Base-by-base conservation (phyloP, 805 yeast genomes). In the Suhomyces vadensis region DNA sequence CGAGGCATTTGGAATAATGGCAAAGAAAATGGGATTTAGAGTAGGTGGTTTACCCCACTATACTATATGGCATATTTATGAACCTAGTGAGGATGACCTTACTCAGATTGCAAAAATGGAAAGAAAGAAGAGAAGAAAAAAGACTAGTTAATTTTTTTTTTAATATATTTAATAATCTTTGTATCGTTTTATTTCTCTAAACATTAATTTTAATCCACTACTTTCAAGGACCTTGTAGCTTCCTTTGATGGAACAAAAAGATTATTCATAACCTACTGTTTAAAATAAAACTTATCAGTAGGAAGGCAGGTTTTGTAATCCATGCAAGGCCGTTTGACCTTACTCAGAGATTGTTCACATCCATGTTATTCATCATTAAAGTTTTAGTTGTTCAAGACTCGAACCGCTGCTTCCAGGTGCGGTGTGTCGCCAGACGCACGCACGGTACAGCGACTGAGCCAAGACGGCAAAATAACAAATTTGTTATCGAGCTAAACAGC, bases 31-130 rank as follows among this genome's bases (percentile, higher is more conserved):
- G 85, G 95, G 95, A 5, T 87, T 78, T 64, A 71, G 71, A 48
- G 95, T 89, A 10, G 94, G 90, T 29, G 97, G 97, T 0, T 73
- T 89, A 51, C 96, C 96, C 4, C 91, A 89, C 66, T 89, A 92
- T 63, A 95, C 89, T 25, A 85, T 92, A 43, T 92, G 98, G 98
- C 97, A 90, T 64, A 84, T 89, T 39, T 87, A 84, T 61, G 95
- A 87, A 58, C 95, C 95, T 11, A 84, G 91, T 67, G 91, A 84
- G 62, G 92, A 87, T 57, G 95, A 87, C 65, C 69, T 87, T 51
- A 72, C 75, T 52, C 81, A 82, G 53, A 85, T 87, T 42, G 85
- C 88, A 2, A 73, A 72, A 53, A 71, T 79, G 62, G 95, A 86
- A 63, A 73, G 90, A 53, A 77, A 75, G 54, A 81, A 77, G 63